Evolutionary conservation across 2,329 filamentous ascomycete species (phyloP).

Genomic region (Cercospora zeina): DNA sequence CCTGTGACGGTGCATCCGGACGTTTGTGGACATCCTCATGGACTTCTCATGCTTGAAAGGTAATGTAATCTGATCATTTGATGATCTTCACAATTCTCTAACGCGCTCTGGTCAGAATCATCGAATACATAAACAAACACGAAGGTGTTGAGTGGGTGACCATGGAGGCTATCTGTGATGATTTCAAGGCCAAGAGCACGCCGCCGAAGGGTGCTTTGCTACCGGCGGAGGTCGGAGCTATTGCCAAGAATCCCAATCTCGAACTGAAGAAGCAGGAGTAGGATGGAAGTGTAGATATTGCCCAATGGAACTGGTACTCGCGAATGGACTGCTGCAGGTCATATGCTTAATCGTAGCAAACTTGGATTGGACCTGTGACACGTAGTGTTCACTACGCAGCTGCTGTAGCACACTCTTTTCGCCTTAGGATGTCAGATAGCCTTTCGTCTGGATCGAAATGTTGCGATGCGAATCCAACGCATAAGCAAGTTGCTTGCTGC

Average conservation of each 20-base stretch:
- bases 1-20: constrained; percentile 77
- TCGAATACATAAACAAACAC: constrained; percentile 67
- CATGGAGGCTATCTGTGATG: constrained; percentile 70
- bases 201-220: constrained; percentile 61
- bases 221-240: constrained; percentile 58
- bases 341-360: not conserved
- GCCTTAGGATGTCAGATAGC: not conserved
- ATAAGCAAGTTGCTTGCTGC: not conserved
- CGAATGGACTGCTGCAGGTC: not conserved
- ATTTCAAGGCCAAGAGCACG: constrained; percentile 67
- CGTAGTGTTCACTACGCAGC: not conserved
- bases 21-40: constrained; percentile 69
- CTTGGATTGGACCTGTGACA: no score
- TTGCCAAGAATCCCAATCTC: constrained; percentile 49
- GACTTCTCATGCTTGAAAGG: constrained; percentile 71
- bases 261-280: constrained; percentile 37
- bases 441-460: not conserved
- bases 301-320: not conserved
- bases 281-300: not conserved
- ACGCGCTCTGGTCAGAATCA: constrained; percentile 46
- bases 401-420: not conserved
- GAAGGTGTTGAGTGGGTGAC: constrained; percentile 67
- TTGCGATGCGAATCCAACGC: not conserved
- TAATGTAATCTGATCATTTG: constrained; percentile 34
- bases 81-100: not conserved